Evolutionary conservation across 257 asterid species (phyloP).

Genomic region (Fraxinus pennsylvanica): DNA sequence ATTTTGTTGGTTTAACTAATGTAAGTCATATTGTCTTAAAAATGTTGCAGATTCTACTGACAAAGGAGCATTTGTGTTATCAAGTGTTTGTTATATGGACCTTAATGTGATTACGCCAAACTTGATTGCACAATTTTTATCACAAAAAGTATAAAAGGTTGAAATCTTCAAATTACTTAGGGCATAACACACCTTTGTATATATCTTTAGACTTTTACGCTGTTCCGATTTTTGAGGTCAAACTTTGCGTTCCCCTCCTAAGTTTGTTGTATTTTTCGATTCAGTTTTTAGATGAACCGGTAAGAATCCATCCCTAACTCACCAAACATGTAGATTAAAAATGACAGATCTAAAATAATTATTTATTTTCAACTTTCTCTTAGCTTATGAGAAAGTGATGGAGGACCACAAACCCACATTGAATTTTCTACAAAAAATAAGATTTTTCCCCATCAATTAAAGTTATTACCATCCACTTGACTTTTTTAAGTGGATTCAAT

Average conservation of each 20-base stretch:
- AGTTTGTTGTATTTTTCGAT: background rate
- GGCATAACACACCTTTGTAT: background rate
- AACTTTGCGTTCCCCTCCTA: background rate
- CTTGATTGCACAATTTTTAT: background rate
- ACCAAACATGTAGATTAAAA: background rate
- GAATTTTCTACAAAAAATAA: background rate
- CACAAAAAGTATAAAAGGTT: background rate
- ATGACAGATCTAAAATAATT: background rate
- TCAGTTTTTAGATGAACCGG: background rate
- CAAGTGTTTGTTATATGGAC: background rate
- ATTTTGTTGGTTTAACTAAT: background rate
- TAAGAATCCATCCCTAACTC: background rate
- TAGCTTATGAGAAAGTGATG: background rate
- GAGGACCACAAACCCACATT: background rate
- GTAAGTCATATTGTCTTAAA: background rate
- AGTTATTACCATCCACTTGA: background rate
- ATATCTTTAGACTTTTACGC: background rate
- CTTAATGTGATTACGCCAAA: background rate
- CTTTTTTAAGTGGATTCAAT: background rate
- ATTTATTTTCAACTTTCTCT: background rate
- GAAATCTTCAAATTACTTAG: background rate
- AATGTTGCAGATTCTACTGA: background rate
- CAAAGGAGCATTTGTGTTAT: background rate
- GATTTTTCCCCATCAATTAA: background rate
- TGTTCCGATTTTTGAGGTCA: background rate